A percentile compares a stretch with the other conserved stretches of the same genome.
phyloP scores from a whole-genome alignment of 345 rosid species.

The Aurinia saxatilis region DNA sequence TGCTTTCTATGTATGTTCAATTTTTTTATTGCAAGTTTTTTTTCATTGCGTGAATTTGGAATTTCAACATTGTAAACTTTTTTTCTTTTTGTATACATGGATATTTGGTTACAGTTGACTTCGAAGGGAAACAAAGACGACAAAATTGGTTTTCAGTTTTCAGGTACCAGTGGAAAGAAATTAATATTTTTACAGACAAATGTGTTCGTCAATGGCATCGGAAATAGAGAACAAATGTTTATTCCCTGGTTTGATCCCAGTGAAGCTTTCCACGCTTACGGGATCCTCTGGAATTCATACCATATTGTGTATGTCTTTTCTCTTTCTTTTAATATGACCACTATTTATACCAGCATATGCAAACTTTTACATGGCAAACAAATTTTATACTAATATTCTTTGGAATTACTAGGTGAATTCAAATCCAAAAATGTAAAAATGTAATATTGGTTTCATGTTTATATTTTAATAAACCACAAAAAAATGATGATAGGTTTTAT shows the following conservation, averaged over 20 bases:
- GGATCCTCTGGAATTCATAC: slow-evolving; percentile 55
- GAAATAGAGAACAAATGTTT: slow-evolving; percentile 56
- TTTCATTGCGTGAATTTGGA: background rate
- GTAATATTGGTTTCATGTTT: background rate
- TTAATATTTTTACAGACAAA: slow-evolving; percentile 54
- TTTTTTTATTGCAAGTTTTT: background rate
- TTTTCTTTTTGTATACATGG: background rate
- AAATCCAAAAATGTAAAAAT: too few relatives aligned
- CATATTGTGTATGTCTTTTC: slow-evolving; percentile 49
- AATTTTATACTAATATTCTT: too few relatives aligned
- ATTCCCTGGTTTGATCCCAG: slow-evolving; percentile 65
- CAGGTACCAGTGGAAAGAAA: slow-evolving; percentile 53
- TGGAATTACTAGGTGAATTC: too few relatives aligned
- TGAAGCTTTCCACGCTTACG: slow-evolving; percentile 43
- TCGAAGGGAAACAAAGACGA: slow-evolving; percentile 42
- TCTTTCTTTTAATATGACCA: background rate
- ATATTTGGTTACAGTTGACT: slow-evolving; percentile 21
- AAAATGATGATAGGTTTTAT: slow-evolving; percentile 33
- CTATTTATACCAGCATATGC: too few relatives aligned
- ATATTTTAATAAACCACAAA: background rate
- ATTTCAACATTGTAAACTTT: background rate
- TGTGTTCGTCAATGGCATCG: slow-evolving; percentile 43
- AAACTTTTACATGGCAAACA: too few relatives aligned
- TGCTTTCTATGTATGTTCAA: slow-evolving; percentile 44
- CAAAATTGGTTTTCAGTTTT: slow-evolving; percentile 69